These are phyloP conservation scores for Syncephalastrum contaminatum DNA, from an alignment of 371 early-diverging fungal species.

Conservation along the genomic window DNA sequence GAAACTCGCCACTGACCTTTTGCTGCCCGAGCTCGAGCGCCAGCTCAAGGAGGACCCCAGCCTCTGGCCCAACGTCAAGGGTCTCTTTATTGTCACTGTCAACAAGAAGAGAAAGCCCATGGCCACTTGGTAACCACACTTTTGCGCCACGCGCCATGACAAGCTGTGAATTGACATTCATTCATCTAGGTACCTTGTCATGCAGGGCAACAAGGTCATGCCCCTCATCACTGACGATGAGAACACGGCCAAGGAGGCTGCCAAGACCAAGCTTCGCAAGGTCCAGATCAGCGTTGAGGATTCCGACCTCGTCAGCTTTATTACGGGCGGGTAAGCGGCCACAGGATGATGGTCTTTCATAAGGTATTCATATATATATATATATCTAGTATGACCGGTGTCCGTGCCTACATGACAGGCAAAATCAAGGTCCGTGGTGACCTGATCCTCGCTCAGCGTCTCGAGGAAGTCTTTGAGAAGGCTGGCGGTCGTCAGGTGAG, in stretches of 20 bases:
- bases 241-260: constrained; percentile 18
- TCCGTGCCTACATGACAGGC: constrained; percentile 46
- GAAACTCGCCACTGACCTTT: constrained; percentile 21
- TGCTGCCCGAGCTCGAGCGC: constrained; percentile 46
- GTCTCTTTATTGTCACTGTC: constrained; percentile 40
- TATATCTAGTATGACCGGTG: constrained; percentile 35
- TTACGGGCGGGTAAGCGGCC: constrained; percentile 40
- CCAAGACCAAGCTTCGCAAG: constrained; percentile 25
- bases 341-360: too few species aligned
- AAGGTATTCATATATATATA: neutral
- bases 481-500: constrained; percentile 38
- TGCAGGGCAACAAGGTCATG: constrained; percentile 35
- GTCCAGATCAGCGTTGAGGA: constrained; percentile 43
- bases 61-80: constrained; percentile 48
- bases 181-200: constrained; percentile 31
- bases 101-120: constrained; percentile 31
- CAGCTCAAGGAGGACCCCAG: constrained; percentile 34
- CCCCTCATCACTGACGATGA: constrained; percentile 38
- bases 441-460: constrained; percentile 40
- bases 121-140: neutral
- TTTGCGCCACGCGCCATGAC: neutral
- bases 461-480: constrained; percentile 48
- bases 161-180: neutral
- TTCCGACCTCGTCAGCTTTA: constrained; percentile 37
- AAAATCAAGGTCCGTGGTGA: constrained; percentile 47